These are phyloP conservation scores for Pseudocercospora musae DNA, from an alignment of 2,329 filamentous ascomycete genomes.

Conservation along the genomic window DNA sequence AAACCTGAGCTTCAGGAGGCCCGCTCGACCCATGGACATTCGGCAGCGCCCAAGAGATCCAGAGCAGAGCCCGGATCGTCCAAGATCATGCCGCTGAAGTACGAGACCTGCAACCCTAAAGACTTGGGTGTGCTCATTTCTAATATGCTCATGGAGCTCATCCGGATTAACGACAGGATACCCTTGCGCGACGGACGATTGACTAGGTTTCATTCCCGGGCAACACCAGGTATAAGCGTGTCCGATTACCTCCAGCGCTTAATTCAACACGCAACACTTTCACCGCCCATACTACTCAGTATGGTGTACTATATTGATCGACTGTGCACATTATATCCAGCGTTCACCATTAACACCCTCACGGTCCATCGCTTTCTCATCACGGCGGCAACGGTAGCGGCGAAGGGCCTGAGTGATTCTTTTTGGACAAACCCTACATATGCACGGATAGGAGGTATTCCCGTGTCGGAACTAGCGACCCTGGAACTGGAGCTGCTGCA, in stretches of 20 bases:
- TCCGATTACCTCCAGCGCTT: slow-evolving; percentile 89
- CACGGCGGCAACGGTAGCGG: slow-evolving; percentile 89
- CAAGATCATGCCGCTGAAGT: slow-evolving; percentile 66
- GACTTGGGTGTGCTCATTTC: slow-evolving; percentile 88
- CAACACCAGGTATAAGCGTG: slow-evolving; percentile 88
- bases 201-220: slow-evolving; percentile 83
- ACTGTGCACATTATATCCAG: slow-evolving; percentile 83
- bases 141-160: slow-evolving; percentile 93
- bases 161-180: slow-evolving; percentile 84
- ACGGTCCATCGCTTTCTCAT: slow-evolving; percentile 98
- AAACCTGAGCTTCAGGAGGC: slow-evolving; percentile 26
- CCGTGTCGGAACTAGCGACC: slow-evolving; percentile 81
- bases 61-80: slow-evolving; percentile 45
- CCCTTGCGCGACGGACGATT: slow-evolving; percentile 81
- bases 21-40: slow-evolving; percentile 32
- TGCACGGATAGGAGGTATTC: slow-evolving; percentile 87
- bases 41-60: slow-evolving; percentile 45
- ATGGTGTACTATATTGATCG: slow-evolving; percentile 99
- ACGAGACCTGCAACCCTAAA: slow-evolving; percentile 77
- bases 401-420: slow-evolving; percentile 91
- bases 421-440: slow-evolving; percentile 99
- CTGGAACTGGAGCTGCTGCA: slow-evolving; percentile 92
- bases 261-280: slow-evolving; percentile 88
- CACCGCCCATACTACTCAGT: slow-evolving; percentile 87
- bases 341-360: slow-evolving; percentile 93